Evolutionary conservation across 1,284 basidiomycete genomes (phyloP).

Genomic region (Moesziomyces sp.): DNA sequence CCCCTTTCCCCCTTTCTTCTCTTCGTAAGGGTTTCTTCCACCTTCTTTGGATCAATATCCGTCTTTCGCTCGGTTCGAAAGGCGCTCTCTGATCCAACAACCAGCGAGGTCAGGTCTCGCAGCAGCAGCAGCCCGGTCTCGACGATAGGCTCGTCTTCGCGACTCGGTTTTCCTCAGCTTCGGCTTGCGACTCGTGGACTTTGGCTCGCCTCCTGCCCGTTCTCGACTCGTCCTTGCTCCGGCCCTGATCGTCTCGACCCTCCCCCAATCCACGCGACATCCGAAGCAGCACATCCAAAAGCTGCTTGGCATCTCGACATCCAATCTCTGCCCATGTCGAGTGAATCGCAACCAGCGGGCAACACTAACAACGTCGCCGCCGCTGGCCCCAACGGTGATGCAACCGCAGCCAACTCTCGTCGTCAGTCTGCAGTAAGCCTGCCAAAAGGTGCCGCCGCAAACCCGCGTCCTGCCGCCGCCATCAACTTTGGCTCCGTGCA

Average conservation of each 20-base stretch:
- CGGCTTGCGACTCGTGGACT: slow-evolving; percentile 14
- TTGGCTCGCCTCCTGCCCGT: slow-evolving; percentile 5
- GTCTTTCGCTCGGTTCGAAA: background rate
- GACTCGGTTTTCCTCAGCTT: slow-evolving; percentile 3
- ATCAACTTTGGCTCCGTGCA: slow-evolving; percentile 69
- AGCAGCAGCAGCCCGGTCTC: background rate
- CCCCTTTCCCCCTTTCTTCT: slow-evolving; percentile 14
- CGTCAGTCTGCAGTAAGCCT: slow-evolving; percentile 63
- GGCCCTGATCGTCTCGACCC: slow-evolving; percentile 2
- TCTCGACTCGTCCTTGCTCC: background rate
- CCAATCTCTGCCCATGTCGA: slow-evolving; percentile 50
- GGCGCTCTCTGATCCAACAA: background rate
- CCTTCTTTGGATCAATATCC: background rate
- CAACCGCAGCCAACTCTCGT: slow-evolving; percentile 29
- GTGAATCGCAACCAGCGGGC: slow-evolving; percentile 44
- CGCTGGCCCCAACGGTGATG: slow-evolving; percentile 48
- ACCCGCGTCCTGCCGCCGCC: slow-evolving; percentile 46
- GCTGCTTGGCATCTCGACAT: slow-evolving; percentile 43
- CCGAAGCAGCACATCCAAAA: slow-evolving; percentile 19
- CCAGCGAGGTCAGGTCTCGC: background rate
- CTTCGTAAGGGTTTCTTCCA: slow-evolving; percentile 3
- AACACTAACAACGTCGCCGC: slow-evolving; percentile 40
- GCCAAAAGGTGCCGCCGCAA: slow-evolving; percentile 51
- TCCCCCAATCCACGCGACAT: slow-evolving; percentile 10
- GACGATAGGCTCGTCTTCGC: slow-evolving; percentile 1